Evolutionary conservation across 2,329 filamentous ascomycete species (phyloP).

Genomic region (Penicillium concentricum): DNA sequence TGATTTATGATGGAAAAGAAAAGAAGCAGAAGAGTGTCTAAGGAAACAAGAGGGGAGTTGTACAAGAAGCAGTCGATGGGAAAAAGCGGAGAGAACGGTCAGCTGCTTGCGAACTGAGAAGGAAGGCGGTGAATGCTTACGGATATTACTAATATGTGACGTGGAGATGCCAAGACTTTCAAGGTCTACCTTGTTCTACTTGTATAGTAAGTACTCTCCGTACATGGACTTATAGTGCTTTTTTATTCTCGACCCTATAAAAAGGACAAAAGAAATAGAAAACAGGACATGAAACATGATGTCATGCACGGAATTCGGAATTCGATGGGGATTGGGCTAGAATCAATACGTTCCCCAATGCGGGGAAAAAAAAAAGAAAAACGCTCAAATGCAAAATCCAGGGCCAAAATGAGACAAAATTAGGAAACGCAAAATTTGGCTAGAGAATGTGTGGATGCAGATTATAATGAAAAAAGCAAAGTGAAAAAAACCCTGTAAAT

Average conservation of each 20-base stretch:
- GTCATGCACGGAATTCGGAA: conserved; percentile 15
- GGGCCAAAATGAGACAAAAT: conserved; percentile 10
- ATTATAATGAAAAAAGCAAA: neutral
- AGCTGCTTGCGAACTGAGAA: conserved; percentile 1
- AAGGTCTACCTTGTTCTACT: neutral
- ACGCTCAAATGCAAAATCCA: conserved; percentile 29
- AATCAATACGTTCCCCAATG: conserved; percentile 15
- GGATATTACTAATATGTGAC: conserved; percentile 3
- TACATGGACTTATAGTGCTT: neutral
- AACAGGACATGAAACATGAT: conserved; percentile 13
- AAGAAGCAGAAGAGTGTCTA: conserved; percentile 12
- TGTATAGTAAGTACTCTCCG: too few relatives aligned
- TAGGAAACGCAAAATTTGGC: neutral
- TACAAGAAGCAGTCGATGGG: conserved; percentile 17
- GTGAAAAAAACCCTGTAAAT: conserved; percentile 14
- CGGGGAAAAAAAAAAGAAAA: conserved; percentile 15
- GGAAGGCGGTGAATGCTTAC: conserved; percentile 1
- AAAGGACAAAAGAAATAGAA: conserved; percentile 6
- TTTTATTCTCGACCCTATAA: neutral
- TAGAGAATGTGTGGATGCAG: conserved; percentile 9
- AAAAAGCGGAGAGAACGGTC: conserved; percentile 12
- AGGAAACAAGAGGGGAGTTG: conserved; percentile 16
- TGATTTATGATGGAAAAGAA: conserved; percentile 14
- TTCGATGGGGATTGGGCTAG: conserved; percentile 12
- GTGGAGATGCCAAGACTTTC: neutral